Conservation (phyloP, 768 basidiomycete genomes). For the Serendipita sp. region DNA sequence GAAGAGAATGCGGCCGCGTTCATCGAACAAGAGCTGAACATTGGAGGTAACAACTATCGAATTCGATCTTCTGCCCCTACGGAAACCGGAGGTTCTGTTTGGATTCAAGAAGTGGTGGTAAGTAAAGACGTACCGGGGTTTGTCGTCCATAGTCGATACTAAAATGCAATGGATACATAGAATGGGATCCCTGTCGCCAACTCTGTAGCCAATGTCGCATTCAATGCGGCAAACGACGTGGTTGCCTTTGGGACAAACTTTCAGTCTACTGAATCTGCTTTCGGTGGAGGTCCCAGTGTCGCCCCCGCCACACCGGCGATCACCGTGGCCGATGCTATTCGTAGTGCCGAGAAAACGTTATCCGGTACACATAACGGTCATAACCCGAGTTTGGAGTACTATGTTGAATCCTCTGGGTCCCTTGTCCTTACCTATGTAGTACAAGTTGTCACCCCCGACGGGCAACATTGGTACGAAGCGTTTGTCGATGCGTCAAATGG, state of each 20-base stretch:
- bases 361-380: slow-evolving; percentile 26
- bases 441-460: slow-evolving; percentile 26
- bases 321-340: slow-evolving; percentile 21
- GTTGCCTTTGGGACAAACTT: slow-evolving; percentile 32
- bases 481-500: slow-evolving; percentile 43
- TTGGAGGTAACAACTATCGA: neutral
- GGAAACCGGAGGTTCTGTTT: neutral
- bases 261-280: slow-evolving; percentile 29
- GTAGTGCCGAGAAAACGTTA: slow-evolving; percentile 23
- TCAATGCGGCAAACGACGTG: slow-evolving; percentile 26
- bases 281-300: slow-evolving; percentile 22
- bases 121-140: neutral
- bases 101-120: neutral
- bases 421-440: slow-evolving; percentile 26
- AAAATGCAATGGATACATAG: slow-evolving; percentile 22
- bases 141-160: neutral
- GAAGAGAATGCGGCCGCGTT: neutral
- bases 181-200: slow-evolving; percentile 23
- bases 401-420: slow-evolving; percentile 24
- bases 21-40: neutral
- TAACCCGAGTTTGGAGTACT: slow-evolving; percentile 25
- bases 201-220: slow-evolving; percentile 31
- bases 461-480: slow-evolving; percentile 37
- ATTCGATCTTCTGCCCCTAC: neutral
- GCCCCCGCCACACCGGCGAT: slow-evolving; percentile 24